Base-by-base conservation (phyloP, 495 filamentous ascomycete species). In the Talaromyces proteolyticus region DNA sequence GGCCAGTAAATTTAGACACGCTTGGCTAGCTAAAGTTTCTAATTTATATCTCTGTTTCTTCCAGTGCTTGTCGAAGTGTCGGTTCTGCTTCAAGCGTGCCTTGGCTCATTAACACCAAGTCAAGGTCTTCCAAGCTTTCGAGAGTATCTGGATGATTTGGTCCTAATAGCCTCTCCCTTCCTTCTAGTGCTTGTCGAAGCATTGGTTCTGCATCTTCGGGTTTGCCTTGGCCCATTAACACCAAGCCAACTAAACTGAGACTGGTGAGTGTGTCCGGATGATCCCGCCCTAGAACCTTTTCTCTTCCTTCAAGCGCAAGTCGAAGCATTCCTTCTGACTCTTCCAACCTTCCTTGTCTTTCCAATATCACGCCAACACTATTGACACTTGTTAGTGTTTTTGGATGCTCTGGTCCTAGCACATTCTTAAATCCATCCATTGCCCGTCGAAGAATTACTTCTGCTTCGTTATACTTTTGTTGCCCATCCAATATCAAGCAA, bases 341-440 rank as follows among this genome's bases (percentile, higher is more conserved):
- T 19, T 50, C 22, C 11, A 20, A 44, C 26, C 34, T 24, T 8
- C 49, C 44, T 19, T 51, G 50, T 3, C n/a, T 2, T 0, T 40
- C 3, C 2, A 53, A 51, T 20, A 36, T 17, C 1, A 3, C 0
- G 21, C 53, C 57, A 0, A 71, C 55, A 8, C 63, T 55, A 4
- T 18, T 44, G 46, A 65, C 62, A 3, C 38, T 50, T 20, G 18
- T 53, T 17, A 80, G 59, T 14, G 71, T 75, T 24, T 56, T 1
- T 18, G 63, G 67, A 63, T 79, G 66, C 22, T 69, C 59, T 14
- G 41, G 41, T 3, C 73, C 55, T 1, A 72, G 50, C 12, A 63
- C 47, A 52, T 41, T 62, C 45, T 63, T 50, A 23, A 37, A 52
- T 42, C 14, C 14, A 44, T 62, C 50, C 6, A 61, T 29, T 3